Evolutionary conservation across 768 basidiomycete genomes (phyloP).

Genomic region (Tylopilus sp.): DNA sequence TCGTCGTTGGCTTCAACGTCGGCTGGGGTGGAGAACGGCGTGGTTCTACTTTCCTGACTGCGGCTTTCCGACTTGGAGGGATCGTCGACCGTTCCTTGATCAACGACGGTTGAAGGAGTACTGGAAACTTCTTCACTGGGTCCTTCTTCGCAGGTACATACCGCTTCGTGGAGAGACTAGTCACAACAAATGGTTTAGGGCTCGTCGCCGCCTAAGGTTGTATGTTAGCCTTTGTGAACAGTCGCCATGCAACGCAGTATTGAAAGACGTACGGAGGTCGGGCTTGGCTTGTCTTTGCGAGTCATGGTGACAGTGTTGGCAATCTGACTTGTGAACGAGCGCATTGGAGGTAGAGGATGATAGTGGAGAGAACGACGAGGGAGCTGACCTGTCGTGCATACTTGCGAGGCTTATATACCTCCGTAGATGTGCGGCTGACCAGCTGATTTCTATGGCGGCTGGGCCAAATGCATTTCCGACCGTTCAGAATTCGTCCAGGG

Average conservation of each 20-base stretch:
- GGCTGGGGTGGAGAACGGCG: not conserved
- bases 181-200: constrained; percentile 12
- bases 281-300: not conserved
- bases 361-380: not conserved
- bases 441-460: not conserved
- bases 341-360: not conserved
- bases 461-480: not conserved
- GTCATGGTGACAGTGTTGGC: not conserved
- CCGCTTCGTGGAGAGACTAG: not conserved
- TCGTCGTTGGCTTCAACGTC: not conserved
- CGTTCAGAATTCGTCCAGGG: not conserved
- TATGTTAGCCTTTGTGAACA: not conserved
- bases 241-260: not conserved
- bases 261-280: not conserved
- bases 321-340: not conserved
- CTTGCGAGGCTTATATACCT: not conserved
- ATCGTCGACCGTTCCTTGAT: not conserved
- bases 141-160: not conserved
- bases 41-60: not conserved
- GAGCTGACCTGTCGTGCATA: not conserved
- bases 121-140: not conserved
- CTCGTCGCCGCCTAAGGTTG: not conserved
- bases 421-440: not conserved
- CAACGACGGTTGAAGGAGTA: not conserved
- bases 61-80: no score